These are phyloP conservation scores for Rhodotorula toruloides DNA, from an alignment of 768 basidiomycete genomes.

Conservation along the genomic window DNA sequence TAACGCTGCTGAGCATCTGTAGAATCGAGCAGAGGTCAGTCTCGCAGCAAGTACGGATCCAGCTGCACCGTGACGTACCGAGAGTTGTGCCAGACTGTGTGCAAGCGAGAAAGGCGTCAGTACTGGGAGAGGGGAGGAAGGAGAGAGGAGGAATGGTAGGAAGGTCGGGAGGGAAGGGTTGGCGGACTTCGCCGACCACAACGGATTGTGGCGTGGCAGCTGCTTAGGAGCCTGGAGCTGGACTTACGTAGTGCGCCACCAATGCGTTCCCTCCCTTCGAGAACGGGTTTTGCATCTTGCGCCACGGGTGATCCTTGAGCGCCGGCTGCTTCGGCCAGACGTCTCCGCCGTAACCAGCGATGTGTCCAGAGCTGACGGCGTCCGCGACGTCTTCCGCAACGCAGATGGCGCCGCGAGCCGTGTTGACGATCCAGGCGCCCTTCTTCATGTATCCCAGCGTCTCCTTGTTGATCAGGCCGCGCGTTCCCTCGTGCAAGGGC, in stretches of 20 bases:
- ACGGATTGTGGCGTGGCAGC: too few relatives aligned
- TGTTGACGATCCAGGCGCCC: slow-evolving; percentile 84
- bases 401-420: slow-evolving; percentile 82
- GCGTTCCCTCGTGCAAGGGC: slow-evolving; percentile 78
- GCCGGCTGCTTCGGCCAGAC: slow-evolving; percentile 87
- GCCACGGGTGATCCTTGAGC: slow-evolving; percentile 78
- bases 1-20: slow-evolving; percentile 78
- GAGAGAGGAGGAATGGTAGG: neutral
- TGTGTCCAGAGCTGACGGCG: slow-evolving; percentile 69
- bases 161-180: too few relatives aligned
- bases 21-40: neutral
- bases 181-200: too few relatives aligned
- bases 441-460: slow-evolving; percentile 84
- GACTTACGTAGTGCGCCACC: slow-evolving; percentile 52
- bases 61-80: slow-evolving; percentile 11
- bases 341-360: slow-evolving; percentile 60
- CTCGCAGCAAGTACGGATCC: neutral
- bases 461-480: slow-evolving; percentile 53
- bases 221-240: too few relatives aligned
- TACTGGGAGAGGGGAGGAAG: neutral
- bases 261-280: slow-evolving; percentile 81
- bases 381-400: slow-evolving; percentile 72
- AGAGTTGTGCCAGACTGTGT: slow-evolving; percentile 71
- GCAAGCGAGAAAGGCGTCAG: slow-evolving; percentile 46
- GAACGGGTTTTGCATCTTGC: slow-evolving; percentile 67